Base-by-base conservation (phyloP, 805 yeast species). In the Candida suzukii region DNA sequence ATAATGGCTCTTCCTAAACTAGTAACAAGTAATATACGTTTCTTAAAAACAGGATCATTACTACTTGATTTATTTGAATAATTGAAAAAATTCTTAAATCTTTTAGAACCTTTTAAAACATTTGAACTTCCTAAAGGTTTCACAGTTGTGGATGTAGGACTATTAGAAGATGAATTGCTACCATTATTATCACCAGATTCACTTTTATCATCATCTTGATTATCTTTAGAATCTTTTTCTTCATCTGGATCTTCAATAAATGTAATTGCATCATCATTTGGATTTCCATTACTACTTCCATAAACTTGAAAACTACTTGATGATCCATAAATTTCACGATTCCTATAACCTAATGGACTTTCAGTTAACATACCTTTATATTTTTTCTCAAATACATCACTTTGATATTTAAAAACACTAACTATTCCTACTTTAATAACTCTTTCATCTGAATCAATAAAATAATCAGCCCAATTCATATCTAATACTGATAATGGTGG, bases 1-100 rank as follows among this genome's bases (percentile, higher is more conserved):
- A 83, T 53, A 44, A 84, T 57, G 1, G 74, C 77, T 37, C 90
- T 65, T 1, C 88, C 91, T 53, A 71, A 71, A 1, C 77, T 67
- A 2, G 90, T 83, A 0, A 81, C 63, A 13, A 83, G 48, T 44
- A 81, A 50, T 1, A 80, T 70, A 46, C 85, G 71, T 10, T 68
- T 65, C 41, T 52, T 67, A 58, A 40, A 64, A 64, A 35, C 32
- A 3, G 52, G 56, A 24, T 53, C 61, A 10, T 28, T 24, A 10
- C 40, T 21, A 2, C 38, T 29, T 4, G 31, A 17, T 5, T 43
- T 37, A 40, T 45, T 47, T 21, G 30, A 20, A 32, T 45, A 47
- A 35, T 46, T 57, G 30, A 61, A 61, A 29, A 63, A 48, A 37
- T 49, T 63, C 39, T 53, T 62, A 35, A 62, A 51, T 37, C 50